A percentile compares a stretch with the other conserved stretches of the same genome.
Conservation (phyloP, 148 eudicot genomes). For the Rhododendron ovatum region DNA sequence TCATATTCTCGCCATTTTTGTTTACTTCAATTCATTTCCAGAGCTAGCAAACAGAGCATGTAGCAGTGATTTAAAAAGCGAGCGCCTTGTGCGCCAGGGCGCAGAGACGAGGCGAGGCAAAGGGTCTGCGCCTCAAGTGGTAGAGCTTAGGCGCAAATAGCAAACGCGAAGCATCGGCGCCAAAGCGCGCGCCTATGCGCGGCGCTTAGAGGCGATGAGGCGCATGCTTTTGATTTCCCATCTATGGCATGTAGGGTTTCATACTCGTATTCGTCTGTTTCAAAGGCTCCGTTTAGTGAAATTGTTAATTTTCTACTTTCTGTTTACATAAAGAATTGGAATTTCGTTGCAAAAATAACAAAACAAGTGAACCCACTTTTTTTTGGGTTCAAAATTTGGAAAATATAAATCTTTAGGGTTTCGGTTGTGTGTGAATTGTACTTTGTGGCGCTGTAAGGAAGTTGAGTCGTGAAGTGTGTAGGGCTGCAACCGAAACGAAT, state of each 20-base stretch:
- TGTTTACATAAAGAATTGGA: background rate
- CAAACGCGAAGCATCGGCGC: too few species aligned
- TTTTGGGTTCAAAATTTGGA: background rate
- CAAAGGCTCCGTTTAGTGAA: background rate
- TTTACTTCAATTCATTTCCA: background rate
- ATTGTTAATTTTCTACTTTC: background rate
- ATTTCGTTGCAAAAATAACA: background rate
- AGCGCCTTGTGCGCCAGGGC: too few species aligned
- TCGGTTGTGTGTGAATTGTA: background rate
- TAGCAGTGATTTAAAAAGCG: background rate
- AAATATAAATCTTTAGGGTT: background rate
- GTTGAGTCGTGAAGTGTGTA: background rate
- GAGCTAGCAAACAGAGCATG: background rate
- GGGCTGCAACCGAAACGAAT: too few species aligned
- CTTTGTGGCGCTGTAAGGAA: background rate
- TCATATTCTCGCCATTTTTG: background rate
- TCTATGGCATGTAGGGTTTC: background rate
- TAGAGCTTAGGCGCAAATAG: too few species aligned
- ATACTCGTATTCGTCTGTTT: background rate
- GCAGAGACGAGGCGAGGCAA: too few species aligned
- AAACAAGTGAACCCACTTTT: background rate
- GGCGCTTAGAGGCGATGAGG: too few species aligned
- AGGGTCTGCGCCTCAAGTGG: too few species aligned
- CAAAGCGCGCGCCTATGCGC: too few species aligned
- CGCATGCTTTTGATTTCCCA: too few species aligned